Conservation (phyloP, 805 yeast genomes). For the Tetrapisispora iriomotensis region DNA sequence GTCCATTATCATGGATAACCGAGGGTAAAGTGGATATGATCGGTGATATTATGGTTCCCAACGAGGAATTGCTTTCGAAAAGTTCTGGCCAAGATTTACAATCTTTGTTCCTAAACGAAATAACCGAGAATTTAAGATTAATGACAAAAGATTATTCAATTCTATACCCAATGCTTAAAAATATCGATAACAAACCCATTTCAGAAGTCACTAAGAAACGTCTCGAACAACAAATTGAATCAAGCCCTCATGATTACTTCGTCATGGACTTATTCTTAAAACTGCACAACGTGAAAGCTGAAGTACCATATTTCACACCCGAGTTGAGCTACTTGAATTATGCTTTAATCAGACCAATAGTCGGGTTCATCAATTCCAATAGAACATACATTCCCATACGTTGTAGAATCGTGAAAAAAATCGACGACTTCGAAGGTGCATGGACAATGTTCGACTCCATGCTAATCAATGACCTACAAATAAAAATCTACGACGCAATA, state of each 20-base stretch:
- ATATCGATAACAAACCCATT: no score
- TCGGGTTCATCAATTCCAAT: constrained; percentile 85
- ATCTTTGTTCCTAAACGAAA: neutral
- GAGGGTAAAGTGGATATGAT: constrained; percentile 86
- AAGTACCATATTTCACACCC: constrained; percentile 77
- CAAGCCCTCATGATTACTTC: constrained; percentile 39
- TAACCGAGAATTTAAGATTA: constrained; percentile 7
- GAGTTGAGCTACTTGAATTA: constrained; percentile 86
- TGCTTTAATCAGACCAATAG: constrained; percentile 89
- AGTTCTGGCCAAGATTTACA: neutral
- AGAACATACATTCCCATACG: constrained; percentile 83
- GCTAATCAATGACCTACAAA: constrained; percentile 83
- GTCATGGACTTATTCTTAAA: constrained; percentile 72
- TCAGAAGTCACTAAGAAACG: no score
- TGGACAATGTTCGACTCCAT: constrained; percentile 93
- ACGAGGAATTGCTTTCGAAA: constrained; percentile 11
- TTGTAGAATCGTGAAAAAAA: constrained; percentile 68
- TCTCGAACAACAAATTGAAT: no score
- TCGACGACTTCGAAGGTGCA: constrained; percentile 83
- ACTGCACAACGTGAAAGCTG: constrained; percentile 78
- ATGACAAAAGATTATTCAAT: constrained; percentile 35
- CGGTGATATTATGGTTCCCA: constrained; percentile 82
- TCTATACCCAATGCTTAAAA: constrained; percentile 1
- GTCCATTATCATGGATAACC: constrained; percentile 97
- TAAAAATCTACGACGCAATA: constrained; percentile 84